Percentiles rank a stretch among this genome's conserved stretches.
phyloP scores from a whole-genome alignment of 1,139 yeast genomes.

The Debaryomyces coudertii region DNA sequence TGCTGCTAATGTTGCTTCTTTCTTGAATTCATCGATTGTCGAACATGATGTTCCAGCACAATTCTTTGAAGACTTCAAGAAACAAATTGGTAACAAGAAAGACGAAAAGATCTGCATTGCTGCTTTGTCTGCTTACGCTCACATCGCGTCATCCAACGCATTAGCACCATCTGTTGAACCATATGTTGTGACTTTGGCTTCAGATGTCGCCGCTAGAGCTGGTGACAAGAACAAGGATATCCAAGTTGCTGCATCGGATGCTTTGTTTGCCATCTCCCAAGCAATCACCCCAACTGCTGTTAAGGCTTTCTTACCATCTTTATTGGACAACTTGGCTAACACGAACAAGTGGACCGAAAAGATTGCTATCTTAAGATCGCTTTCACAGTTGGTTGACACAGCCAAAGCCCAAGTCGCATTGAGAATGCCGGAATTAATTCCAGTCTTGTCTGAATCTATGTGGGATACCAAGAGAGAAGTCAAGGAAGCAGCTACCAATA shows the following conservation, averaged over 20 bases:
- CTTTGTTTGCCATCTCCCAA: conserved; percentile 75
- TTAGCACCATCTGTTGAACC: conserved; percentile 95
- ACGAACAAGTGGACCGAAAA: conserved; percentile 99
- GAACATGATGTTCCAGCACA: conserved; percentile 97
- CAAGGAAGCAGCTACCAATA: conserved; percentile 92
- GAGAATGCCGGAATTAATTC: conserved; percentile 99
- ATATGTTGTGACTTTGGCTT: conserved; percentile 75
- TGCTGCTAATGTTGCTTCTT: conserved; percentile 87
- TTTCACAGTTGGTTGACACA: conserved; percentile 86
- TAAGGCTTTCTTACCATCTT: conserved; percentile 84
- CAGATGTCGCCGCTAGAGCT: conserved; percentile 71
- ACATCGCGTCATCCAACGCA: conserved; percentile 81
- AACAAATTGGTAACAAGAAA: conserved; percentile 82
- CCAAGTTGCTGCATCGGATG: conserved; percentile 68
- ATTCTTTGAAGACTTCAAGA: conserved; percentile 78
- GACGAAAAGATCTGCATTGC: conserved; percentile 62
- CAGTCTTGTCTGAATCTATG: conserved; percentile 98
- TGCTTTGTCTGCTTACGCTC: conserved; percentile 82
- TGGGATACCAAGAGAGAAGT: conserved; percentile 99
- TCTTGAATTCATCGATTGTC: conserved; percentile 94
- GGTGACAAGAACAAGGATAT: conserved; percentile 89
- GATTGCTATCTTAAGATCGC: conserved; percentile 84
- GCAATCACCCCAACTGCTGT: conserved; percentile 92
- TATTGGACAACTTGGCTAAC: conserved; percentile 66
- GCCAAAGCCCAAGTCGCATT: conserved; percentile 96